phyloP scores from a whole-genome alignment of 148 eudicot species.

The Heliosperma pusillum region DNA sequence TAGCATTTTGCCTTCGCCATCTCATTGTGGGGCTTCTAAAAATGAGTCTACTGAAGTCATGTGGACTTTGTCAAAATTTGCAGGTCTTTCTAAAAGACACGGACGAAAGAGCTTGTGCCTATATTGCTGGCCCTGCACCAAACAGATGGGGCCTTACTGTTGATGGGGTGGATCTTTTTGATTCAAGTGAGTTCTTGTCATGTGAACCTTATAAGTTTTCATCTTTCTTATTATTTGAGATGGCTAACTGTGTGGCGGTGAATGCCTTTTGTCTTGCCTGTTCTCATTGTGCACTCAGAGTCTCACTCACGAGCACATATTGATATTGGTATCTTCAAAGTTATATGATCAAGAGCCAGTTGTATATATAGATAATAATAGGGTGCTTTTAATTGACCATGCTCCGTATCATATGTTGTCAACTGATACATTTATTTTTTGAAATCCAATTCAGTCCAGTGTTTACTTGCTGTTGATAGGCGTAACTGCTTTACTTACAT shows the following conservation, averaged over 20 bases:
- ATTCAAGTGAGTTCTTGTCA: slow-evolving; percentile 27
- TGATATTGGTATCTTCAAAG: too few relatives aligned
- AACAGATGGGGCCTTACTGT: slow-evolving; percentile 90
- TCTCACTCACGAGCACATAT: too few relatives aligned
- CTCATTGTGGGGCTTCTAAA: neutral
- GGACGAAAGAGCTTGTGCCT: slow-evolving; percentile 99
- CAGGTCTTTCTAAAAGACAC: slow-evolving; percentile 95
- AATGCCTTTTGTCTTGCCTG: neutral
- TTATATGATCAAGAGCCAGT: neutral
- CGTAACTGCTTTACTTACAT: neutral
- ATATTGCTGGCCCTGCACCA: slow-evolving; percentile 98
- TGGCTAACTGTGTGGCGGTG: neutral
- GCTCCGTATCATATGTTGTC: neutral
- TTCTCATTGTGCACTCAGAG: neutral
- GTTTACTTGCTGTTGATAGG: neutral
- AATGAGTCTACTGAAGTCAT: neutral
- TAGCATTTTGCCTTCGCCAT: neutral
- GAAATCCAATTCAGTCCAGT: neutral
- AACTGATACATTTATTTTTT: neutral
- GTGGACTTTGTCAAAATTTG: neutral
- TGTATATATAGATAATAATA: neutral
- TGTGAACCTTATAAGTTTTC: slow-evolving; percentile 35
- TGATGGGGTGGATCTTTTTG: slow-evolving; percentile 69
- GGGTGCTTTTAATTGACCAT: neutral
- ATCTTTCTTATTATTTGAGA: too few relatives aligned